These are phyloP conservation scores for Schizophyllum commune DNA, from an alignment of 1,284 basidiomycete species.

Conservation along the genomic window DNA sequence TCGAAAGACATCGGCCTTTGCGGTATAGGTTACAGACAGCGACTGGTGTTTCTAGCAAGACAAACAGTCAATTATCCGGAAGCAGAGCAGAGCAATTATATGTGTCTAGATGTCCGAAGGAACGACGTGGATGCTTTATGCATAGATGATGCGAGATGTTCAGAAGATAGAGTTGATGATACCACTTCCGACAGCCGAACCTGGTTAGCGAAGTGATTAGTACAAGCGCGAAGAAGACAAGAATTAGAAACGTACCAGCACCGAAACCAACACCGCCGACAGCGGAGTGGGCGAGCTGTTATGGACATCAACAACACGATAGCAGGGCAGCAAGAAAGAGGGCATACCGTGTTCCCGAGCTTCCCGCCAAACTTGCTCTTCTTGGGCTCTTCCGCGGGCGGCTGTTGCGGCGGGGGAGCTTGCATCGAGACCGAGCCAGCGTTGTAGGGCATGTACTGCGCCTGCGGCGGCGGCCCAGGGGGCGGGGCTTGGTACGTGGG, in stretches of 20 bases:
- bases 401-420: slow-evolving; percentile 27
- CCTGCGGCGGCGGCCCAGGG: slow-evolving; percentile 5
- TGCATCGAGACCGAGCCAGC: slow-evolving; percentile 18
- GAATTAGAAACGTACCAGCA: slow-evolving; percentile 35
- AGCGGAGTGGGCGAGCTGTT: slow-evolving; percentile 50
- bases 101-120: no score
- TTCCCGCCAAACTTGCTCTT: slow-evolving; percentile 47
- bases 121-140: no score
- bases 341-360: slow-evolving; percentile 48
- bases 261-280: slow-evolving; percentile 57
- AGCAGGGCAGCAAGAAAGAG: not conserved
- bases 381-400: slow-evolving; percentile 41
- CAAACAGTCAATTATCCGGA: no score
- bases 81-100: no score
- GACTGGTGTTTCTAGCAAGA: no score
- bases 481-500: slow-evolving; percentile 13
- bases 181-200: slow-evolving; percentile 45
- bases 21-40: no score
- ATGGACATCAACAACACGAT: not conserved
- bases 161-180: slow-evolving; percentile 44
- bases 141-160: not conserved
- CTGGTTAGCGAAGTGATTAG: slow-evolving; percentile 17
- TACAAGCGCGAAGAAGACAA: not conserved
- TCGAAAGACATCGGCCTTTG: no score
- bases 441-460: slow-evolving; percentile 3